These are phyloP conservation scores for Nepenthes mirabilis DNA, from an alignment of 148 eudicot species.

Conservation along the genomic window DNA sequence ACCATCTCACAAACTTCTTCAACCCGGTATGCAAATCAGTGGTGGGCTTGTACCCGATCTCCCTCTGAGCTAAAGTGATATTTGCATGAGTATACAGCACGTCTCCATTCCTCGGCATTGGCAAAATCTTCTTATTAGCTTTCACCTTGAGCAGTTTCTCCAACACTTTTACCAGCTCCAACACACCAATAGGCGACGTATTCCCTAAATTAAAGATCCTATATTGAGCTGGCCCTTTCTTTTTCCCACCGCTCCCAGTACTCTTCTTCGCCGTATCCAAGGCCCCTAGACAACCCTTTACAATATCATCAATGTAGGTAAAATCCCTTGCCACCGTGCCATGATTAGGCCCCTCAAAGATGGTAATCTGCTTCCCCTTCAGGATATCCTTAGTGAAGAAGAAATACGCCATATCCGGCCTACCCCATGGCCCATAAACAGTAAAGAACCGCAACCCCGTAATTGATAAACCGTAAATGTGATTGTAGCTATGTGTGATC, in stretches of 20 bases:
- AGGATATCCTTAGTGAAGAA: conserved; percentile 61
- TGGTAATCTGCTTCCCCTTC: conserved; percentile 38
- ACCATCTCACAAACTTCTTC: conserved; percentile 77
- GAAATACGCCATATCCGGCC: conserved; percentile 88
- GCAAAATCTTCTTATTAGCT: conserved; percentile 37
- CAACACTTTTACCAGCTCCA: conserved; percentile 43
- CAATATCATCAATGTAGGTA: conserved; percentile 73
- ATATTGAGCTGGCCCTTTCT: conserved; percentile 48
- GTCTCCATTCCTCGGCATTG: conserved; percentile 66
- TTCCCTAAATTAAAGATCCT: conserved; percentile 67
- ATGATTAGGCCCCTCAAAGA: conserved; percentile 52
- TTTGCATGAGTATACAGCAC: conserved; percentile 60
- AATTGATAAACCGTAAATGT: conserved; percentile 51
- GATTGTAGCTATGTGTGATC: conserved; percentile 64
- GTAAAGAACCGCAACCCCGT: conserved; percentile 70
- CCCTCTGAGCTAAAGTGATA: conserved; percentile 47
- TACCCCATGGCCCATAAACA: conserved; percentile 77
- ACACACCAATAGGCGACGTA: conserved; percentile 51
- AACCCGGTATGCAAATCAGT: conserved; percentile 57
- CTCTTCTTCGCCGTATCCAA: conserved; percentile 67
- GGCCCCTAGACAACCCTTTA: conserved; percentile 65
- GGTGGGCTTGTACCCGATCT: conserved; percentile 54
- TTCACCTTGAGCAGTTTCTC: conserved; percentile 57
- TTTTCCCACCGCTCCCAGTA: conserved; percentile 61
- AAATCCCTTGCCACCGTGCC: conserved; percentile 56